phyloP scores from a whole-genome alignment of 225 moss, liverwort and hornwort genomes.

The Physcomitrium patens region DNA sequence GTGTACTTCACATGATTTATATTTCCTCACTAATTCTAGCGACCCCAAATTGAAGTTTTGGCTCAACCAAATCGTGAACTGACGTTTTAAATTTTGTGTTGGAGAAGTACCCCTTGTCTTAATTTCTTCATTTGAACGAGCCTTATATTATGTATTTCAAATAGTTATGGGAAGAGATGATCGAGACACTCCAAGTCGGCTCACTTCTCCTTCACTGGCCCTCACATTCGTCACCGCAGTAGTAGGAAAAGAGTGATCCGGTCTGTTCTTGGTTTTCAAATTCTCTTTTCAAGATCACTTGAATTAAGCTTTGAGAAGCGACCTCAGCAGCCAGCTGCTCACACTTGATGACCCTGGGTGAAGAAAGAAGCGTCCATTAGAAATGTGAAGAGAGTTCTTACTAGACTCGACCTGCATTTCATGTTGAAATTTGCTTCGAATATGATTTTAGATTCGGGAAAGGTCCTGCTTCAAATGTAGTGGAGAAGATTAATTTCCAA shows the following conservation, averaged over 20 bases:
- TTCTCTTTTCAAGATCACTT: neutral
- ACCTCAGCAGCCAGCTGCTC: neutral
- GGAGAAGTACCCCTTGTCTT: neutral
- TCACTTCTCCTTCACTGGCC: neutral
- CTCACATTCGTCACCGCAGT: neutral
- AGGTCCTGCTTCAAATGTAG: no score
- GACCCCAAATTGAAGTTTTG: neutral
- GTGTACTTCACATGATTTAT: neutral
- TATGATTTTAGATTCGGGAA: neutral
- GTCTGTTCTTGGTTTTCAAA: neutral
- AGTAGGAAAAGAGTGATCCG: no score
- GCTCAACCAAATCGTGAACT: neutral
- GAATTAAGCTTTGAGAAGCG: neutral
- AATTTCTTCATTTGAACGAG: no score
- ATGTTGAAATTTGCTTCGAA: neutral
- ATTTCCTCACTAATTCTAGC: neutral
- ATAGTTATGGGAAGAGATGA: no score
- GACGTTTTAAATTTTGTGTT: neutral
- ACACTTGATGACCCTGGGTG: neutral
- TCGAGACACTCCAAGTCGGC: no score
- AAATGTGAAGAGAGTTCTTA: neutral
- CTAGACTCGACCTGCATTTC: neutral
- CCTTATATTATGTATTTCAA: no score
- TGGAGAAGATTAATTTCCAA: neutral
- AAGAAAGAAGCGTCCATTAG: neutral